A percentile compares a stretch with the other conserved stretches of the same genome.
Evolutionary conservation across 2,329 filamentous ascomycete genomes (phyloP).

Genomic region (Talaromyces sp.): DNA sequence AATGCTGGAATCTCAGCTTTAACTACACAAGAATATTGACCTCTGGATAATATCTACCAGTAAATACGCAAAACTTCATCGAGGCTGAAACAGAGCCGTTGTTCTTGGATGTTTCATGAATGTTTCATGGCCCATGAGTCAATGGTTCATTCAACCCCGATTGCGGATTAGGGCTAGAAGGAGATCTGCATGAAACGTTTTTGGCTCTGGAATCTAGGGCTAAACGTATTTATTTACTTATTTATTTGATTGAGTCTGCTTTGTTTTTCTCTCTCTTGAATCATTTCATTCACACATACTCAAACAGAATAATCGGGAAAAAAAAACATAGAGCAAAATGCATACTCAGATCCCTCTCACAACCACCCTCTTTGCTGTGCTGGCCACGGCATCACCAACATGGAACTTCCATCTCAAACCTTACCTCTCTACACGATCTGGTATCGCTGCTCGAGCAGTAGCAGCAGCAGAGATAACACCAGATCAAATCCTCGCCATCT

Average conservation of each 20-base stretch:
- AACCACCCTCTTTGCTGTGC: conserved; percentile 22
- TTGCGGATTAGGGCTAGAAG: conserved; percentile 7
- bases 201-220: conserved; percentile 5
- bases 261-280: neutral
- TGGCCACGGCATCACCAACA: conserved; percentile 8
- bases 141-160: neutral
- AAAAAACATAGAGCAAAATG: too few relatives aligned
- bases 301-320: too few relatives aligned
- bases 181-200: neutral
- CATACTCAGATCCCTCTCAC: conserved; percentile 17
- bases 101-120: neutral
- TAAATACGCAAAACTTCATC: too few relatives aligned
- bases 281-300: too few relatives aligned
- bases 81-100: neutral
- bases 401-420: neutral
- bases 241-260: neutral
- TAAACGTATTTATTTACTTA: neutral
- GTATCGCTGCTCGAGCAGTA: neutral
- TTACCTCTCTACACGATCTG: neutral
- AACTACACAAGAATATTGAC: neutral
- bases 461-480: conserved; percentile 25
- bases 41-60: neutral
- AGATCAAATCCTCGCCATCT: conserved; percentile 46
- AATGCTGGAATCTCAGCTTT: neutral
- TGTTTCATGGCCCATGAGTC: conserved; percentile 3